Evolutionary conservation across 2,329 filamentous ascomycete genomes (phyloP).

Genomic region (Metarhizium rileyi): DNA sequence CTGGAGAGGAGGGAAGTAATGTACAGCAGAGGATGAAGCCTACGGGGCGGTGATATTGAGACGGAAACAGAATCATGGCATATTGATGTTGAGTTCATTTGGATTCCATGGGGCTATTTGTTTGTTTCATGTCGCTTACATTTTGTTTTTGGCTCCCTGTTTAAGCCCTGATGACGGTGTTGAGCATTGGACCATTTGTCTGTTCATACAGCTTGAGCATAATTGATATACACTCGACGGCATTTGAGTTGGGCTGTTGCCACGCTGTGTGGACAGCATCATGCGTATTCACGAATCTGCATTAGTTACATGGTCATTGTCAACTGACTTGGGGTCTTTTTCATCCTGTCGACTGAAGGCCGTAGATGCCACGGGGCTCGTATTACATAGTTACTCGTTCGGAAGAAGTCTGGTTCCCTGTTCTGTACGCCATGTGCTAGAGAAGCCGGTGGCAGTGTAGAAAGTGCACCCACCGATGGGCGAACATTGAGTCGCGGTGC

Average conservation of each 20-base stretch:
- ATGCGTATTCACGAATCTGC: too few relatives aligned
- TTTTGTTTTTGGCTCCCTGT: neutral
- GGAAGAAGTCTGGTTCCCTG: too few relatives aligned
- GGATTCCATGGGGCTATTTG: neutral
- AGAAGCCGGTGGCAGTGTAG: too few relatives aligned
- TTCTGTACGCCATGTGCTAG: too few relatives aligned
- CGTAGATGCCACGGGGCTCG: too few relatives aligned
- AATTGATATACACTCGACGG: slow-evolving; percentile 3
- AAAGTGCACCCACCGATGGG: too few relatives aligned
- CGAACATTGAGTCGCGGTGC: too few relatives aligned
- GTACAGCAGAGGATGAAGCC: neutral
- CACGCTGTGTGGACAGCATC: neutral
- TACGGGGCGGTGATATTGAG: neutral
- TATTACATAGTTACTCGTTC: too few relatives aligned
- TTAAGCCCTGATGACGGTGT: neutral
- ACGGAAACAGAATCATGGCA: neutral
- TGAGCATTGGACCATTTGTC: neutral
- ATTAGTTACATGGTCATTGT: too few relatives aligned
- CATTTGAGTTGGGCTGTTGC: too few relatives aligned
- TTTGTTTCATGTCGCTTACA: neutral
- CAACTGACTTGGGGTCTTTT: too few relatives aligned
- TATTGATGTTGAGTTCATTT: neutral
- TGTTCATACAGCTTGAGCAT: slow-evolving; percentile 1
- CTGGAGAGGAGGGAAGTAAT: neutral
- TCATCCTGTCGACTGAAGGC: too few relatives aligned